These are phyloP conservation scores for Tricholoma sp. DNA, from an alignment of 768 basidiomycete species.

Conservation along the genomic window DNA sequence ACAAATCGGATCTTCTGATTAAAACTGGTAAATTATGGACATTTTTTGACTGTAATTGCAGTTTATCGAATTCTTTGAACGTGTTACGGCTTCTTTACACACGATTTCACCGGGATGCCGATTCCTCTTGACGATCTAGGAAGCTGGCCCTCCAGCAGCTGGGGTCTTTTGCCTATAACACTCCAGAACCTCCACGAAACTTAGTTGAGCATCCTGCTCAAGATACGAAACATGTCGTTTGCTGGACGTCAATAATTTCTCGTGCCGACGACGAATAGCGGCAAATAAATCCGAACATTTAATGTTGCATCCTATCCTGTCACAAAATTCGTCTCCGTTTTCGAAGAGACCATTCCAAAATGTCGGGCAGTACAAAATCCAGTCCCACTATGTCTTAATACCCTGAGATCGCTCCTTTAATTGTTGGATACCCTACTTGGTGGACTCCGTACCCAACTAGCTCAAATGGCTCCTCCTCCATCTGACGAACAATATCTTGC, in stretches of 20 bases:
- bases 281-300: slow-evolving; percentile 22
- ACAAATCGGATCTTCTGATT: slow-evolving; percentile 15
- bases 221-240: slow-evolving; percentile 24
- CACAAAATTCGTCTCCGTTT: slow-evolving; percentile 6
- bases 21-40: slow-evolving; percentile 9
- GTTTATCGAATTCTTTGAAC: slow-evolving; percentile 5
- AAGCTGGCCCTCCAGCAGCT: slow-evolving; percentile 11
- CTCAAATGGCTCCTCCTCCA: slow-evolving; percentile 31
- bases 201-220: slow-evolving; percentile 16
- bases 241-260: slow-evolving; percentile 25
- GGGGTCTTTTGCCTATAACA: slow-evolving; percentile 8
- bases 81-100: slow-evolving; percentile 18
- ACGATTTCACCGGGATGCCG: slow-evolving; percentile 22
- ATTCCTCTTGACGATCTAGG: slow-evolving; percentile 8
- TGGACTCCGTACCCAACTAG: background rate
- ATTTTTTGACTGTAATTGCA: slow-evolving; percentile 6
- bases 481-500: slow-evolving; percentile 46
- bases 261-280: slow-evolving; percentile 17
- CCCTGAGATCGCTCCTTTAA: background rate
- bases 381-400: background rate
- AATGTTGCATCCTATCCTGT: slow-evolving; percentile 17
- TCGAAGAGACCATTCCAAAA: background rate
- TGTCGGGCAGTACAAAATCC: background rate
- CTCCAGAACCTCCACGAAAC: slow-evolving; percentile 15
- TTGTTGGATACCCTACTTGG: background rate